Base-by-base conservation (phyloP, 257 asterid genomes). In the Verbena officinalis region DNA sequence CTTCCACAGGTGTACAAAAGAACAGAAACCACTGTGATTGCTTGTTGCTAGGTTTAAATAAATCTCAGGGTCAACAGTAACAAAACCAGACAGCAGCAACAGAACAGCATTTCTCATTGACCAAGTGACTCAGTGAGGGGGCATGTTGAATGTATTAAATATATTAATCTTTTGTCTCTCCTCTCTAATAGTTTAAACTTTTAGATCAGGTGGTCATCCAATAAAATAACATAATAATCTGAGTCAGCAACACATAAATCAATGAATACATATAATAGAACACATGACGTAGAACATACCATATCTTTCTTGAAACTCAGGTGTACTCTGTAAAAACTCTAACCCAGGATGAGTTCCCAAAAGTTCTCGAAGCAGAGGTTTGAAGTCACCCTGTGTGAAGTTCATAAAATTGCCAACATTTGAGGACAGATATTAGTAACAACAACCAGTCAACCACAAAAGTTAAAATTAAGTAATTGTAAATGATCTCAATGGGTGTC, bases 231-330 rank as follows among this genome's bases (percentile, higher is more conserved):
- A 45, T 22, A 67, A 50, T 19, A 67, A 24, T 27, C 52, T 20
- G 56, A 59, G 53, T 48, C 14, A 9, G 62, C 36, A 52, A 43
- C 4, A 46, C 43, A 55, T n/a, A 33, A 46, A 14, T n/a, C 51
- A n/a, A 30, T 31, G 17, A 33, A 56, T 20, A 67, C 3, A 55
- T 11, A 15, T 9, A 39, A 31, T 16, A 62, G 31, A 65, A 66
- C 16, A 42, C 30, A 52, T 38, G 13, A 62, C 53, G 15, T 45
- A 71, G 69, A 67, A 49, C 67, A 59, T 90, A 94, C 99, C 96
- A 76, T 94, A 94, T 90, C 99, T 85, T 83, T 90, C 99, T 81
- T 94, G 99, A 78, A 94, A 94, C 77, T 94, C 99, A 75, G 99
- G 97, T 73, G 99, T 94, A 60, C 95, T 85, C 75, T 90, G 97